Conservation (phyloP, 805 yeast genomes). For the Candida michaelii region DNA sequence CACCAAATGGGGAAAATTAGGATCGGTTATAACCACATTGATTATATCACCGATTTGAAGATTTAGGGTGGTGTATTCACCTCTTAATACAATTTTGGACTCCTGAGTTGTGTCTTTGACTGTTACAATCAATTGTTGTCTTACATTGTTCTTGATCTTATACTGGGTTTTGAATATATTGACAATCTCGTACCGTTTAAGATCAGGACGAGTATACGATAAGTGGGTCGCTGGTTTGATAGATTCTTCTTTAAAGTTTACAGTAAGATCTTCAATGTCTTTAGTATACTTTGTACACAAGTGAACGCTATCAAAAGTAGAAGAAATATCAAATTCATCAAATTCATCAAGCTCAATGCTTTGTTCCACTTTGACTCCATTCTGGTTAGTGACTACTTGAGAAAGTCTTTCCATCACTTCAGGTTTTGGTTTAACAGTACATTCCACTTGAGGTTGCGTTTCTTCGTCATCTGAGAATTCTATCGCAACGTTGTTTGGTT, state of each 20-base stretch:
- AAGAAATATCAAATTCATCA: conserved; percentile 2
- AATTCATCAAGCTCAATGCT: conserved; percentile 5
- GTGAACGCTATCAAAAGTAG: not conserved
- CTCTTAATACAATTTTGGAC: conserved; percentile 54
- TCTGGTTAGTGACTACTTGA: conserved; percentile 7
- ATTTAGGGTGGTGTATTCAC: conserved; percentile 56
- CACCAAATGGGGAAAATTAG: conserved; percentile 41
- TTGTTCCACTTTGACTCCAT: conserved; percentile 11
- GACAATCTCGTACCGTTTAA: conserved; percentile 49
- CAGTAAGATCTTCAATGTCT: conserved; percentile 2
- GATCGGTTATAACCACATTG: conserved; percentile 54
- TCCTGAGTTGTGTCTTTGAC: conserved; percentile 39
- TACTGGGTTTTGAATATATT: conserved; percentile 31
- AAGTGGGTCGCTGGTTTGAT: conserved; percentile 2
- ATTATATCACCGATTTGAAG: conserved; percentile 55
- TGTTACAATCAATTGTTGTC: conserved; percentile 53
- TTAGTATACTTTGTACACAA: conserved; percentile 1
- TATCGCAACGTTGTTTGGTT: too few species aligned
- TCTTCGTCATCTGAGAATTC: too few species aligned
- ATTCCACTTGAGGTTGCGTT: not conserved
- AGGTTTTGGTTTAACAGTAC: not conserved
- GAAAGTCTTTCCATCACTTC: not conserved
- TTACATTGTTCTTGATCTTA: conserved; percentile 25
- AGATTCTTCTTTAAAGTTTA: not conserved
- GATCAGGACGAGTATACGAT: conserved; percentile 46